A percentile compares a stretch with the other conserved stretches of the same genome.
phyloP scores from a whole-genome alignment of 768 basidiomycete species.

The Tulasnella sp. region DNA sequence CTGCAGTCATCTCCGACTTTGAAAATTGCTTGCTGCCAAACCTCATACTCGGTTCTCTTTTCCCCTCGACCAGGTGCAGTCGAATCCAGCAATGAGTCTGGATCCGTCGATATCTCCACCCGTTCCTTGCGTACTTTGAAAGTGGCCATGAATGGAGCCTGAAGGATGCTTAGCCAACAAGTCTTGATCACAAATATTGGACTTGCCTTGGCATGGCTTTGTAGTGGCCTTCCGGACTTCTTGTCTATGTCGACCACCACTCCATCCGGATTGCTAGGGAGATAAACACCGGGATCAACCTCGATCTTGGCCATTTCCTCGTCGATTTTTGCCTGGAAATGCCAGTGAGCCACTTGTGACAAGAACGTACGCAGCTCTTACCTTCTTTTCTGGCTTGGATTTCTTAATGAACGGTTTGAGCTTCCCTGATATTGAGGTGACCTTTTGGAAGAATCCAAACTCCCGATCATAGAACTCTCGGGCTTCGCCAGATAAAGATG shows the following conservation, averaged over 20 bases:
- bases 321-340: constrained; percentile 82
- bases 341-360: neutral
- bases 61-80: no score
- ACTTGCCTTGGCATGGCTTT: constrained; percentile 89
- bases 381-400: constrained; percentile 95
- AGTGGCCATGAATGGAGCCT: constrained; percentile 99
- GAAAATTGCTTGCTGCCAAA: constrained; percentile 98
- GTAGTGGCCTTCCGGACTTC: constrained; percentile 87
- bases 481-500: constrained; percentile 77
- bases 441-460: constrained; percentile 89
- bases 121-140: constrained; percentile 93
- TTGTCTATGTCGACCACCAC: constrained; percentile 95
- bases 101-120: constrained; percentile 50
- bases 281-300: constrained; percentile 89
- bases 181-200: neutral
- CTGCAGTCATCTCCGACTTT: constrained; percentile 99
- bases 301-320: constrained; percentile 96
- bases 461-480: constrained; percentile 85
- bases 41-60: constrained; percentile 52
- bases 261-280: constrained; percentile 96
- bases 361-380: constrained; percentile 19
- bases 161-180: neutral
- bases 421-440: constrained; percentile 97
- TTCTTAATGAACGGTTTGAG: constrained; percentile 93
- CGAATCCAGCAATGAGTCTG: constrained; percentile 64